Evolutionary conservation across 306 rosid species (phyloP), one percentile per base, ranked within the genome.

Genomic region (Nissolia schottii): DNA sequence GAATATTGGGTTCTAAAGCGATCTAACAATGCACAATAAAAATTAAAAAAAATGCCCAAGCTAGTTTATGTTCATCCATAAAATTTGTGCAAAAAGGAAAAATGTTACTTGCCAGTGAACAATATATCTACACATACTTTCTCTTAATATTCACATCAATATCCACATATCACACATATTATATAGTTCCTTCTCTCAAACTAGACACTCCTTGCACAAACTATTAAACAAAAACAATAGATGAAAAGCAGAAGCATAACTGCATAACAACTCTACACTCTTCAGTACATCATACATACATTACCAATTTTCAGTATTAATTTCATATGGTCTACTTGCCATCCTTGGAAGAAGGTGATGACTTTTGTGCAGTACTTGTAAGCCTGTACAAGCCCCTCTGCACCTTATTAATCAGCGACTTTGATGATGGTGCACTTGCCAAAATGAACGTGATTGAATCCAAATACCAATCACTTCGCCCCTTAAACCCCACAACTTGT

Each of bases 401-500:
- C 69, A 85, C 72, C 60, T 71, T 74, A 19, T 78, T 77, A 57
- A 77, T n/a, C 56, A 89, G 13, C 3, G 74, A 66, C n/a, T 38
- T 74, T 14, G 87, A 16, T 6, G 87, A 24, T 46, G 25, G 83
- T 66, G 53, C 38, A 56, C 16, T 66, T 10, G 79, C 77, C 51
- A 83, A 23, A 46, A 54, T 68, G 58, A 86, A 84, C 13, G 82
- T 88, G 60, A 83, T 58, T 9, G 87, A 75, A 58, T 88, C 92
- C 34, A 90, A 45, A 71, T 70, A 83, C 86, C 84, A 80, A 54
- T 82, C 89, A 40, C 80, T 0, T 64, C 72, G 38, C 5, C 96
- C 96, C 51, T 75, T 83, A 27, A 90, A 77, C 2, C 94, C 92
- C 12, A 86, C 92, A 57, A 88, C 85, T 16, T 55, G 45, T 10